Base-by-base conservation (phyloP, 2,329 filamentous ascomycete genomes). In the Pseudogymnoascus sp. region DNA sequence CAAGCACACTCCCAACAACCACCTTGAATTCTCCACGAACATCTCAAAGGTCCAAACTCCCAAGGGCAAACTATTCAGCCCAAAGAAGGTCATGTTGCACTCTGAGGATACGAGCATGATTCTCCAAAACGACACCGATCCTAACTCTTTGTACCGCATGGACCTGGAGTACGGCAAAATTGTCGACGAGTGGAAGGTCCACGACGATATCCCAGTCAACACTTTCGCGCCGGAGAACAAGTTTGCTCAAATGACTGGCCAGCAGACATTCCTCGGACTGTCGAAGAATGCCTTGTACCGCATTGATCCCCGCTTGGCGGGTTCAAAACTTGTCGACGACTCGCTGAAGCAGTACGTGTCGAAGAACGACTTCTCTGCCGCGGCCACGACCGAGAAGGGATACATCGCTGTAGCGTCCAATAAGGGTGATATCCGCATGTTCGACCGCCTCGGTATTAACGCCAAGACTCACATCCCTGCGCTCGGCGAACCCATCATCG, bases 101-200 rank as follows among this genome's bases (percentile, higher is more conserved):
- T 66, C 68, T 4, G 71, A 73, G 57, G 71, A 73, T 61, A 71
- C 67, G 8, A 71, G 69, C 47, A 68, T 73, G 70, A 71, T 73
- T 62, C 62, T 73, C 8, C 71, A 73, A 60, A 70, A 71, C 37
- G 70, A 69, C 15, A 61, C 86, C 59, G 88, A 97, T 66, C 90
- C 93, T 1, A 93, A 96, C 77, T 91, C 90, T 59, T 82, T 99
- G 1, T 99, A 92, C 73, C 90, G 90, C 50, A 97, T 99, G 94
- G 94, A 99, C 75, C 81, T 99, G 47, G 93, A 99, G 74, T 95
- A 95, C 68, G 94, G 94, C 67, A 97, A 97, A 77, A 90, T 99
- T 36, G 91, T 97, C 1, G 94, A 99, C 70, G 94, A 99, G 75
- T 99, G 94, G 94, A 96, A 96, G 68, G 83, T 99, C 12, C 93